Evolutionary conservation across 2,329 filamentous ascomycete genomes (phyloP), one percentile per base, ranked within the genome.

Genomic region (Orbilia ellipsospora): DNA sequence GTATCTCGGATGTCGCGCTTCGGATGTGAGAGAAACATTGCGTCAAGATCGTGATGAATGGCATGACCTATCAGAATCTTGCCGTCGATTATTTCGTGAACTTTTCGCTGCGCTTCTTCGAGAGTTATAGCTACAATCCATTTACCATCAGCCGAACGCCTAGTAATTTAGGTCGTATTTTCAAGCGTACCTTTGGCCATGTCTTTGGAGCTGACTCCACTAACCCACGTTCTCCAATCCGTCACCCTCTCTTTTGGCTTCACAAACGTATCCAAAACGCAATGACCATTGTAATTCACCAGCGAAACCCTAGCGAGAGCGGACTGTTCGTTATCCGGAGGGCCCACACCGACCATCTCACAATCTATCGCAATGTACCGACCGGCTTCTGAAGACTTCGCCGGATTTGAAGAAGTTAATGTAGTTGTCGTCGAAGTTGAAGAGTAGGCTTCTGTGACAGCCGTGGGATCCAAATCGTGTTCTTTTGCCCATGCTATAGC

Each of bases 281-380:
- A 93, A 28, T 91, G 88, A 16, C 94, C 94, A 81, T 97, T 93
- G 82, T 94, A 99, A 82, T 98, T 96, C 78, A 97, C 94, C 15
- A 96, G 85, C 80, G 92, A 96, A 66, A 94, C 92, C 55, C 95
- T 88, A 0, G 95, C 95, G 52, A 99, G 87, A 0, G 89, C 89
- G 42, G 92, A 93, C 80, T 89, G 87, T 77, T 90, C 86, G 20
- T 88, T 87, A 60, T 88, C 88, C 2, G 88, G 88, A 0, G 88
- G 87, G 0, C 91, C 92, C 12, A 96, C 88, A 56, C 94, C 95
- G 26, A 99, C 95, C 95, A 99, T 99, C 84, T 99, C 95, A 82
- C 95, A 99, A 84, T 99, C 95, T 55, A 99, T 88, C 18, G 92
- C 91, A 50, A 99, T 84, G 82, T 96, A 99, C 85, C 95, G 96